A percentile compares a stretch with the other conserved stretches of the same genome.
These are phyloP conservation scores for Citrullus amarus DNA, from an alignment of 306 rosid genomes.

Conservation along the genomic window DNA sequence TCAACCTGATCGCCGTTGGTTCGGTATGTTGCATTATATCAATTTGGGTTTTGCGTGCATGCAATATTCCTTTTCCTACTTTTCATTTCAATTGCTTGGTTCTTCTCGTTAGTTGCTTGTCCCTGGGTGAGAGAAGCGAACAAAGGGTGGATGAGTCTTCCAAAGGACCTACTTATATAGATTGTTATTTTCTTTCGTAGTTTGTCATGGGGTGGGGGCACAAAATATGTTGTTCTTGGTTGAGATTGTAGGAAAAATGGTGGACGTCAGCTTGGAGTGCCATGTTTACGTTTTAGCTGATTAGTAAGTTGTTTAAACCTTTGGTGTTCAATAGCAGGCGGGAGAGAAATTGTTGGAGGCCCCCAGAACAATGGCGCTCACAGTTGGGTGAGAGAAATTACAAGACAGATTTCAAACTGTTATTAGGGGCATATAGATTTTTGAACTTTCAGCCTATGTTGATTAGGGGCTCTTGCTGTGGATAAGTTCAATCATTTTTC, in stretches of 20 bases:
- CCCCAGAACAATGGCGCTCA: neutral
- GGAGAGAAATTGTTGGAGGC: neutral
- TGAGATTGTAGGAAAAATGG: neutral
- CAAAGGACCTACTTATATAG: too few species aligned
- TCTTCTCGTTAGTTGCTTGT: neutral
- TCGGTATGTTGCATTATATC: slow-evolving; percentile 30
- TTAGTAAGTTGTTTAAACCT: neutral
- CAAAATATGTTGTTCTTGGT: neutral
- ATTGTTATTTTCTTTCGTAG: too few species aligned
- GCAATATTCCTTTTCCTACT: neutral
- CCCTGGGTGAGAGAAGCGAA: too few species aligned
- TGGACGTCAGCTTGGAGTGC: neutral
- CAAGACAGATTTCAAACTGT: neutral
- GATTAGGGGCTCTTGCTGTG: neutral
- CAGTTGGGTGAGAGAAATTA: neutral
- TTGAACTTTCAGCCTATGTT: neutral
- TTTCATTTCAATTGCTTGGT: neutral
- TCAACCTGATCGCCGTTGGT: slow-evolving; percentile 91
- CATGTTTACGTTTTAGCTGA: neutral
- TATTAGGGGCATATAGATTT: neutral
- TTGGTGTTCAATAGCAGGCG: neutral
- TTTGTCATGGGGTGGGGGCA: too few species aligned
- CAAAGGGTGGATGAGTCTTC: too few species aligned
- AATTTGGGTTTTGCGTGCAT: neutral
- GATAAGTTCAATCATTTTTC: neutral